Percentiles rank a stretch among this genome's conserved stretches.
These are phyloP conservation scores for Podila clonocystis DNA, from an alignment of 192 early-diverging fungal genomes.

Conservation along the genomic window DNA sequence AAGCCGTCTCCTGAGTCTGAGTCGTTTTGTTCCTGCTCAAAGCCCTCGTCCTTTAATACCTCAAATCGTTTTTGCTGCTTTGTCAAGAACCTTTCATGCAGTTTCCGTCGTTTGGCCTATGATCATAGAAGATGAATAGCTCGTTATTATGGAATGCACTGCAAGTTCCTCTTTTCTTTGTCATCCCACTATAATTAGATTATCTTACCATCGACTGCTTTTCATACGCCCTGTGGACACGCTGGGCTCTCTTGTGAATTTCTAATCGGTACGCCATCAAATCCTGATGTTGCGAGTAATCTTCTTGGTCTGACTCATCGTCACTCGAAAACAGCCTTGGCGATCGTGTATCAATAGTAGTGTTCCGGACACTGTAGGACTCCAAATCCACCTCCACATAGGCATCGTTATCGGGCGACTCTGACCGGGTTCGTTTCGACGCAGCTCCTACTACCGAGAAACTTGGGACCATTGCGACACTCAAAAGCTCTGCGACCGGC, in stretches of 20 bases:
- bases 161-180: no score
- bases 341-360: background rate
- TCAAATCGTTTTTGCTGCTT: conserved; percentile 37
- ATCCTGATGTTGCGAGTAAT: conserved; percentile 38
- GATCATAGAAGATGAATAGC: background rate
- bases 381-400: background rate
- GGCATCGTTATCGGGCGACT: background rate
- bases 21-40: conserved; percentile 20
- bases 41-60: background rate
- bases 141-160: background rate
- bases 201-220: conserved; percentile 34
- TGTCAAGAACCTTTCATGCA: conserved; percentile 41
- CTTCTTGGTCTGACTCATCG: conserved; percentile 33
- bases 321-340: background rate
- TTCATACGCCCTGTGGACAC: conserved; percentile 41
- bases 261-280: conserved; percentile 43
- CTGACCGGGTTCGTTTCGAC: background rate
- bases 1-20: background rate
- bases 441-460: background rate
- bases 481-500: no score
- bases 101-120: conserved; percentile 35
- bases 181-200: no score
- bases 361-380: background rate
- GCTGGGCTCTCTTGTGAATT: conserved; percentile 37
- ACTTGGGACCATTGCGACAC: background rate